phyloP scores from a whole-genome alignment of 805 yeast genomes.

The Scheffersomyces coipomensis region DNA sequence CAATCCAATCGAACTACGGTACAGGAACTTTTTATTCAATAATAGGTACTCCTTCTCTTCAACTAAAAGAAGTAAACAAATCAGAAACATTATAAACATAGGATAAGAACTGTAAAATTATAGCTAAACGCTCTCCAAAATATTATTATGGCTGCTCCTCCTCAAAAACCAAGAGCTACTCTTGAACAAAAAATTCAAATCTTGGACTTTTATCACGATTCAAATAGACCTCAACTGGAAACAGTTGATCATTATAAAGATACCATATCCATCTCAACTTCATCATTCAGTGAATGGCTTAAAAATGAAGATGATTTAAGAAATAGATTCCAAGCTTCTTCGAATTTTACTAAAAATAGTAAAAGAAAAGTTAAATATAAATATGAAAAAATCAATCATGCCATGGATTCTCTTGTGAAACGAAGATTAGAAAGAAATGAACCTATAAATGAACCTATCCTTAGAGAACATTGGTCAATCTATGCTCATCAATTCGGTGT shows the following conservation, averaged over 20 bases:
- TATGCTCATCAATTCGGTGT: conserved; percentile 58
- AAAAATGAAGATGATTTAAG: conserved; percentile 52
- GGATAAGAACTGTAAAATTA: no score
- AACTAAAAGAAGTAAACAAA: no score
- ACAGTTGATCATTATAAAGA: conserved; percentile 53
- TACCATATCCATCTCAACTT: conserved; percentile 54
- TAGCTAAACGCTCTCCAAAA: no score
- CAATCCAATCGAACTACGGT: no score
- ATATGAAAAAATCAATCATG: conserved; percentile 56
- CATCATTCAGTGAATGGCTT: conserved; percentile 61
- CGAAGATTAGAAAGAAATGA: conserved; percentile 41
- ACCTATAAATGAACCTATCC: conserved; percentile 53
- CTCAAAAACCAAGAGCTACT: conserved; percentile 48
- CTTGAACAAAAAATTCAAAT: conserved; percentile 59
- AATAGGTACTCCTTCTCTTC: no score
- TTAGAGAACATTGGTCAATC: conserved; percentile 55
- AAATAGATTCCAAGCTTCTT: conserved; percentile 38
- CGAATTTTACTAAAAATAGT: conserved; percentile 30
- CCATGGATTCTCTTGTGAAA: conserved; percentile 56
- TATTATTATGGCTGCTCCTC: conserved; percentile 5
- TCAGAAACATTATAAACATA: no score
- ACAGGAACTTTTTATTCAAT: no score
- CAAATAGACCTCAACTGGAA: conserved; percentile 54
- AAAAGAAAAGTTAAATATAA: conserved; percentile 51
- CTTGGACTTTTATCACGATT: conserved; percentile 47